Percentiles rank a stretch among this genome's conserved stretches.
phyloP scores from a whole-genome alignment of 176 grass and related monocot genomes.

The Olyra latifolia region DNA sequence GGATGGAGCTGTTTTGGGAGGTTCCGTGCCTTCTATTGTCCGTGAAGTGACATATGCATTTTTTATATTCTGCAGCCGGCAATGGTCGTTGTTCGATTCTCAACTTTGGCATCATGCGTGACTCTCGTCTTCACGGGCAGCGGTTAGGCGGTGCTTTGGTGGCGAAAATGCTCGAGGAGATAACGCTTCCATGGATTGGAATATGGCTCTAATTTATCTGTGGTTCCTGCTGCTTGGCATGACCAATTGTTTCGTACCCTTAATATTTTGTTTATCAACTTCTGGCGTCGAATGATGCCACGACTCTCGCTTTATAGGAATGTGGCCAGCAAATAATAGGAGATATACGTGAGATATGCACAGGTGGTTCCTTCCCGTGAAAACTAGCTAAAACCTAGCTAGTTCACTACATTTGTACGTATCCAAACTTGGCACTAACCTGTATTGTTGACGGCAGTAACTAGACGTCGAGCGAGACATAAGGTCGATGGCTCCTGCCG shows the following conservation, averaged over 20 bases:
- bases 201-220: not conserved
- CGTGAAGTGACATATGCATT: not conserved
- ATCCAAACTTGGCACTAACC: too few relatives aligned
- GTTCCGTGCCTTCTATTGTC: not conserved
- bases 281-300: not conserved
- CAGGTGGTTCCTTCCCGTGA: too few relatives aligned
- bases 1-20: not conserved
- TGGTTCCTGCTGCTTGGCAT: not conserved
- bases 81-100: too few relatives aligned
- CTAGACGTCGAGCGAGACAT: too few relatives aligned
- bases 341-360: too few relatives aligned
- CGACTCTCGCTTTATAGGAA: not conserved
- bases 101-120: slow-evolving; percentile 10
- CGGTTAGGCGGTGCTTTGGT: not conserved
- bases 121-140: slow-evolving; percentile 6
- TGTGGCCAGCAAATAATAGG: too few relatives aligned
- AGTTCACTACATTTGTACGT: too few relatives aligned
- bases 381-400: too few relatives aligned
- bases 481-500: too few relatives aligned
- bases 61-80: not conserved
- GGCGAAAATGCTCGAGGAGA: not conserved
- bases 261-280: too few relatives aligned
- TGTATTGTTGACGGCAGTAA: too few relatives aligned
- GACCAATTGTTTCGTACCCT: not conserved
- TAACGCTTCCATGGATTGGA: slow-evolving; percentile 2